These are phyloP conservation scores for Cordyceps cicadae DNA, from an alignment of 2,329 filamentous ascomycete species.

Conservation along the genomic window DNA sequence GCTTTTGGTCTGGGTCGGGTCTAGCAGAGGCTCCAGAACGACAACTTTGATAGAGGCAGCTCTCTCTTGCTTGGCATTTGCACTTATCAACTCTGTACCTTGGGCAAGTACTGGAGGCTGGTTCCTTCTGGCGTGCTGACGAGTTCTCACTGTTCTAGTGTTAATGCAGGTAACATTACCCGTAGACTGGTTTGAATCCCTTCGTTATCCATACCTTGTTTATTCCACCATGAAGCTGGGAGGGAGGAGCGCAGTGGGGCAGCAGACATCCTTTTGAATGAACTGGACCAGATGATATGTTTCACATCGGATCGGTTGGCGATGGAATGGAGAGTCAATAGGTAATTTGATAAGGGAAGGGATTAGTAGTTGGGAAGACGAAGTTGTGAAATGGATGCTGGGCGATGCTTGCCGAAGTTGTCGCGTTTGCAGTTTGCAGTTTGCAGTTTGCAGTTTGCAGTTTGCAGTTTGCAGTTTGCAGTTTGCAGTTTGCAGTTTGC, in stretches of 20 bases:
- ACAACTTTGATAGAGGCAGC: too few species aligned
- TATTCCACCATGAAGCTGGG: background rate
- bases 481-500: background rate
- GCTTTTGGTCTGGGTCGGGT: too few species aligned
- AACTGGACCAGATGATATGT: background rate
- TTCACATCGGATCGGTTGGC: conserved; percentile 1
- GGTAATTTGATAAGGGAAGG: background rate
- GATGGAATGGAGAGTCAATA: background rate
- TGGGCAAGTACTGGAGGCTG: too few species aligned
- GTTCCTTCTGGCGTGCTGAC: too few species aligned
- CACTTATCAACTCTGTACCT: too few species aligned
- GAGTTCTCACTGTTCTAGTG: too few species aligned
- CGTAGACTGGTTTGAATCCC: too few species aligned
- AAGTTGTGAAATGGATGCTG: background rate
- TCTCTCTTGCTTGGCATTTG: too few species aligned
- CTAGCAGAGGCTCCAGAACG: too few species aligned
- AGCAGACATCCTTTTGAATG: background rate
- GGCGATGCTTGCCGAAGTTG: too few species aligned
- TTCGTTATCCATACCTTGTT: too few species aligned
- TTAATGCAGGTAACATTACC: too few species aligned
- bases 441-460: background rate
- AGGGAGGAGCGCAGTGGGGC: background rate
- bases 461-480: background rate
- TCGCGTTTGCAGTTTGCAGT: background rate
- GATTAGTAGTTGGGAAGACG: background rate